Base-by-base conservation (phyloP, 2,329 filamentous ascomycete species). In the Hortaea sp. region DNA sequence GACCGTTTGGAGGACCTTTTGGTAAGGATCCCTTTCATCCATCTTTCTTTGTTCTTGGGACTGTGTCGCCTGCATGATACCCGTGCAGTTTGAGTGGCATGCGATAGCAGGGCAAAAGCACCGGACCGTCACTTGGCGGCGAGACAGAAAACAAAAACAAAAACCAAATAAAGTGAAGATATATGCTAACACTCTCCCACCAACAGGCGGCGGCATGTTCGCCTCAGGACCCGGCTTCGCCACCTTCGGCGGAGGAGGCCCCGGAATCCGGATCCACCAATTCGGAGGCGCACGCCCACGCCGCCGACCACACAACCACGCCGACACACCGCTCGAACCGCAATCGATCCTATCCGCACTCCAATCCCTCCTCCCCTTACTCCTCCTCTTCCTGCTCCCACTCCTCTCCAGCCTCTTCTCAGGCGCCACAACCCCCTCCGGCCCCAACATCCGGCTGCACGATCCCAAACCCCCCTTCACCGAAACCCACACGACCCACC, bases 231-330 rank as follows among this genome's bases (percentile, higher is more conserved):
- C 87, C 28, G 85, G 88, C 57, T 95, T 95, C 65, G 86, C 95
- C 45, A 95, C 95, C 69, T 79, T 95, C 66, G 87, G 87, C 55
- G 89, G 89, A 50, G 62, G 62, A 30, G 87, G 88, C 6, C 88
- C 90, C 3, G 90, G 89, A 13, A 82, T 98, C 58, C 81, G 90
- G 50, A 88, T 98, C 50, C 92, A 97, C 66, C 90, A 95, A 64
- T 97, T 98, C 65, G 90, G 89, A 57, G 90, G 92, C 45, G 76
- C 72, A 5, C 75, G 78, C 45, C 88, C 89, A 27, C 78, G 88
- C 57, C 75, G 84, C 67, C 77, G 92, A 61, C 88, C 89, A 13
- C 79, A 77, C 59, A 78, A 76, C 53, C 73, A 69, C 50, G 73
- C 66, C 56, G 69, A 71, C 52, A 71, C 57, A 64, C 71, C 50